phyloP scores from a whole-genome alignment of 352 stramenopile genomes.

The Phytophthora lateralis region DNA sequence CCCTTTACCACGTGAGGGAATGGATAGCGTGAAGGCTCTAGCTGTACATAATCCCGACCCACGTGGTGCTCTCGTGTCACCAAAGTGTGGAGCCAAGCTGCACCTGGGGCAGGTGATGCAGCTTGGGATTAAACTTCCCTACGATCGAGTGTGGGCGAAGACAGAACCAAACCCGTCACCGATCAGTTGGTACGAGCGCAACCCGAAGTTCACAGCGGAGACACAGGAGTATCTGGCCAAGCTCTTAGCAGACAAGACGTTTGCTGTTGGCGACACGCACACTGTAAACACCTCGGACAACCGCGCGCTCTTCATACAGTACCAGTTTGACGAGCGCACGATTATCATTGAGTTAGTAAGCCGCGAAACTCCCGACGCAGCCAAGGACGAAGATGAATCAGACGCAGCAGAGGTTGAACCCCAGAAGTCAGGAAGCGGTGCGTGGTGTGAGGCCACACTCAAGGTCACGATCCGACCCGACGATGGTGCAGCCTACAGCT shows the following conservation, averaged over 20 bases:
- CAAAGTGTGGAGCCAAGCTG: constrained; percentile 52
- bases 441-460: constrained; percentile 37
- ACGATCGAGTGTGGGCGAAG: constrained; percentile 59
- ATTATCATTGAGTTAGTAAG: constrained; percentile 59
- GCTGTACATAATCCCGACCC: constrained; percentile 58
- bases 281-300: constrained; percentile 35
- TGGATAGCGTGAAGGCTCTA: constrained; percentile 69
- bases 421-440: constrained; percentile 10
- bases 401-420: background rate
- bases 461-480: constrained; percentile 30
- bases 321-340: constrained; percentile 26
- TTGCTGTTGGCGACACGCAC: constrained; percentile 46
- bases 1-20: constrained; percentile 40
- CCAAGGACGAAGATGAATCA: constrained; percentile 5
- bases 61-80: constrained; percentile 53
- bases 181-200: constrained; percentile 44
- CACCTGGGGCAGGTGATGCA: constrained; percentile 56
- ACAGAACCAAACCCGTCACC: constrained; percentile 36
- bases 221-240: constrained; percentile 47
- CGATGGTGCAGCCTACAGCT: constrained; percentile 31
- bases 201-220: constrained; percentile 37
- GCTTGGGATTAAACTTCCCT: constrained; percentile 48
- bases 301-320: constrained; percentile 41
- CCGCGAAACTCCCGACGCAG: constrained; percentile 11
- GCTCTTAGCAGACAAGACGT: constrained; percentile 42